Evolutionary conservation across 2,329 filamentous ascomycete species (phyloP).

Genomic region (Aspergillus candidus): DNA sequence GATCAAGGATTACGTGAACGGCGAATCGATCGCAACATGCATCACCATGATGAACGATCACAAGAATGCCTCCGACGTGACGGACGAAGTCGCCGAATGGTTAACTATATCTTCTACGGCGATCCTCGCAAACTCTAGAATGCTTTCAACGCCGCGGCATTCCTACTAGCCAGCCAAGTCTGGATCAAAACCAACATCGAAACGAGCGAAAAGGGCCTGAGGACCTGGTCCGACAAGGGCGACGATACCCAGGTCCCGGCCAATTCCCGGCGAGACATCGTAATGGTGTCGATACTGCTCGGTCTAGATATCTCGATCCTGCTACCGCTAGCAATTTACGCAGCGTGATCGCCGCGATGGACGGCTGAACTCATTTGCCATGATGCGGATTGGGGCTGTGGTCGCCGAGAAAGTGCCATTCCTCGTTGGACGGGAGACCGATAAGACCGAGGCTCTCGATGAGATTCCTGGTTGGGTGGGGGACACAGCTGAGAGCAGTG

Average conservation of each 20-base stretch:
- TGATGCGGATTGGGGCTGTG: slow-evolving; percentile 15
- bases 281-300: slow-evolving; percentile 9
- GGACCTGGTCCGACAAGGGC: background rate
- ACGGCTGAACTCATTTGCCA: slow-evolving; percentile 16
- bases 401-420: slow-evolving; percentile 9
- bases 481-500: background rate
- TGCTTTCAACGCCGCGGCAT: slow-evolving; percentile 9
- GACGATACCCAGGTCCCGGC: slow-evolving; percentile 3
- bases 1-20: background rate
- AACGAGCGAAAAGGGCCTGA: background rate
- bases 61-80: too few species aligned
- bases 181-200: background rate
- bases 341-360: slow-evolving; percentile 11
- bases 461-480: slow-evolving; percentile 9
- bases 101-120: background rate
- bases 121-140: background rate
- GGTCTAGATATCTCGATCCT: slow-evolving; percentile 9
- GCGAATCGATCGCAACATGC: background rate
- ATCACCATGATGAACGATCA: too few species aligned
- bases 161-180: slow-evolving; percentile 10
- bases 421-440: background rate
- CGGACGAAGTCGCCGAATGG: background rate
- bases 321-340: slow-evolving; percentile 12
- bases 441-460: slow-evolving; percentile 8
- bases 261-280: slow-evolving; percentile 6